Base-by-base conservation (phyloP, 2,329 filamentous ascomycete species). In the Trichoderma citrinoviride region DNA sequence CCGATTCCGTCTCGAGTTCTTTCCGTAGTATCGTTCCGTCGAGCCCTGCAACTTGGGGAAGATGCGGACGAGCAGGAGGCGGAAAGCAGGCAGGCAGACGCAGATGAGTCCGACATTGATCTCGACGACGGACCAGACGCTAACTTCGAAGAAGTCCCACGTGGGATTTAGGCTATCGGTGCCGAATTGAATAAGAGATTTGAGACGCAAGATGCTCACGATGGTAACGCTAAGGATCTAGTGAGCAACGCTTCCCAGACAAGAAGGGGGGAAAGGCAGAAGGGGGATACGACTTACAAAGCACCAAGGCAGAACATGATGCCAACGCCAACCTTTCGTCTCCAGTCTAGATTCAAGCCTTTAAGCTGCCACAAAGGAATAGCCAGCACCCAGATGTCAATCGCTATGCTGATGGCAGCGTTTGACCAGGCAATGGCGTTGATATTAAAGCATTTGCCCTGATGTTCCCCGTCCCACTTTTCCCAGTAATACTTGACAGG, bases 401-500 rank as follows among this genome's bases (percentile, higher is more conserved):
- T 73, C 0, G 73, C 72, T 49, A 87, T 85, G 65, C 81, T 83
- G 60, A 84, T 78, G n/a, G 71, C 78, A 0, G 84, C 84, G 40
- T 83, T 81, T 40, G 80, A 76, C 80, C 82, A 86, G 0, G 75
- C 79, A 3, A 85, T 75, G 1, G 75, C 73, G 65, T 83, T 84
- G 66, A 82, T 73, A 63, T 83, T 76, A 23, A 82, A 70, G 67
- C 86, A 88, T 1, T 66, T 73, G 0, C 85, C 85, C 0, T 71
- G 5, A 43, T 80, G 76, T 60, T 79, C 73, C 1, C 78, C 78
- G 52, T 83, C 79, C 83, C 84, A 87, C 17, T 74, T 74, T 0
- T 73, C 76, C 86, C 86, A 88, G 70, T 81, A 83, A 65, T 78
- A 81, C 15, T 71, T 72, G 21, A 87, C 74, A 0, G 85, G 85